Base-by-base conservation (phyloP, 2,329 filamentous ascomycete species). In the Trichophaea hybrida region DNA sequence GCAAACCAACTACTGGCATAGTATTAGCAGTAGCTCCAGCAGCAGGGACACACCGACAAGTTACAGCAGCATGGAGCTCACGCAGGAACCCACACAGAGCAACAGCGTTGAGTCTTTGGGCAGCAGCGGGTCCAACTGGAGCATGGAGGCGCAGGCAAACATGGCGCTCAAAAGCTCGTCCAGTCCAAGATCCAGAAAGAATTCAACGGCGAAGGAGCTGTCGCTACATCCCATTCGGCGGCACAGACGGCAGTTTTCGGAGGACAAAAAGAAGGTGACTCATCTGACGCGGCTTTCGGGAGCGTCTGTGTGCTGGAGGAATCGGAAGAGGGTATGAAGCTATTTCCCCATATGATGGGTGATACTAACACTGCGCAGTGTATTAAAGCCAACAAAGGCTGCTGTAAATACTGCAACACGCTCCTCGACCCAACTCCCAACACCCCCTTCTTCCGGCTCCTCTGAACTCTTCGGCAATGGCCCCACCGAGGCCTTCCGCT, bases 251-350 rank as follows among this genome's bases (percentile, higher is more conserved):
- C 57, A 59, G 44, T 64, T 64, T 48, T 61, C 61, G 6, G 58
- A 56, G 24, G 63, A 65, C 40, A 8, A 63, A 57, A 65, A 63
- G 55, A 63, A 61, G 55, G 63, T 65, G 53, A 66, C 64, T 6
- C 61, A 64, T 58, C 61, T 65, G 64, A 66, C 64, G 13, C 58
- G 64, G 48, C 65, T 64, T 34, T 61, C 60, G 7, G 64, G 64
- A 35, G 64, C 64, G n/a, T 66, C 63, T 52, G 31, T 66, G n/a
- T 66, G 64, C 32, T 64, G 63, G 61, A 66, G 60, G 58, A 66
- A 65, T 40, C 65, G 64, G 51, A 66, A 65, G 57, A 56, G 64
- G 44, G 64, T 66, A 66, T 34, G n/a, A n/a, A n/a, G n/a, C n/a
- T n/a, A n/a, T n/a, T n/a, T n/a, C n/a, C n/a, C n/a, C n/a, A n/a